Conservation (phyloP, 306 rosid genomes). For the Acacia confusa region DNA sequence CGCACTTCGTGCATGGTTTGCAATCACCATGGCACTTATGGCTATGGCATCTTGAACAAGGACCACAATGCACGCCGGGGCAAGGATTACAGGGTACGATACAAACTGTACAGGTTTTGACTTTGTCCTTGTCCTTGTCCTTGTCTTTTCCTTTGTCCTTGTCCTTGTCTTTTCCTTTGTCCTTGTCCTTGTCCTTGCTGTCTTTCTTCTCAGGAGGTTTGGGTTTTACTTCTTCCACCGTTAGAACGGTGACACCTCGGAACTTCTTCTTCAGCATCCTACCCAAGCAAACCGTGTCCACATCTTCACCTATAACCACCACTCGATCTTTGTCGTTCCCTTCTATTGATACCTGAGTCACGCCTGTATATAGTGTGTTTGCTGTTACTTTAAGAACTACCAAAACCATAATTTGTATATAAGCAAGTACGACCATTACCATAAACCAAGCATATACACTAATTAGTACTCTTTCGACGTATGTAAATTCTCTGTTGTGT, state of each 20-base stretch:
- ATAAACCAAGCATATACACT: background rate
- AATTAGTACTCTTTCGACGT: background rate
- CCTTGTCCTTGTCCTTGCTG: background rate
- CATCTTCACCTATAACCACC: background rate
- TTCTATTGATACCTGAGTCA: background rate
- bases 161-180: background rate
- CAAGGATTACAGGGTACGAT: background rate
- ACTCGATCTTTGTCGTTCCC: background rate
- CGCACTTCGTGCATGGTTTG: background rate
- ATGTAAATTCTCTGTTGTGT: background rate
- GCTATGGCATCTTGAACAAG: background rate
- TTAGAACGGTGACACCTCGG: conserved; percentile 8
- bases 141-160: background rate
- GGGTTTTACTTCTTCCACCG: conserved; percentile 29
- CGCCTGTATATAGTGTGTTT: background rate
- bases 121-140: background rate
- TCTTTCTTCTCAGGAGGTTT: background rate
- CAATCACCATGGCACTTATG: conserved; percentile 2
- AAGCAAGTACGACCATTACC: background rate
- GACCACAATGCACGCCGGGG: background rate
- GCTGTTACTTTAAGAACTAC: background rate
- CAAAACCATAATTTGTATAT: background rate
- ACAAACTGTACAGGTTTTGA: background rate
- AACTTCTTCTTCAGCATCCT: conserved; percentile 40
- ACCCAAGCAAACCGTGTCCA: conserved; percentile 18